phyloP scores from a whole-genome alignment of 371 early-diverging fungal species.

The Apophysomyces elegans region DNA sequence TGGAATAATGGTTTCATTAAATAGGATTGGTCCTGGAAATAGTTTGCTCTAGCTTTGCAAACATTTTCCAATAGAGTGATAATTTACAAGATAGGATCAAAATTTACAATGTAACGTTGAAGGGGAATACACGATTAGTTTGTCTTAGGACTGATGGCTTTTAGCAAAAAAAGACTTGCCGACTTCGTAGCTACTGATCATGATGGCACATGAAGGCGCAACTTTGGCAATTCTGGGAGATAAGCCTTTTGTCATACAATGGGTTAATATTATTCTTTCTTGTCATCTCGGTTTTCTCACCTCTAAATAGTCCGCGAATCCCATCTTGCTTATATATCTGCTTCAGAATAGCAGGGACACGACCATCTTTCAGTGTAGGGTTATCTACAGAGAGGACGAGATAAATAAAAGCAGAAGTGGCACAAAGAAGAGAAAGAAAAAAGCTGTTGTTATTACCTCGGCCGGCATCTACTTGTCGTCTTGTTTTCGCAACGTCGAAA shows the following conservation, averaged over 20 bases:
- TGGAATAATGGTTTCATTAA: too few relatives aligned
- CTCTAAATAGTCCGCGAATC: constrained; percentile 70
- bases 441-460: constrained; percentile 25
- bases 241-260: constrained; percentile 48
- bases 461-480: constrained; percentile 68
- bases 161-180: constrained; percentile 63
- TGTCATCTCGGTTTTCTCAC: constrained; percentile 13
- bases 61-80: not conserved
- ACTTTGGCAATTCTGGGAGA: constrained; percentile 87
- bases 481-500: constrained; percentile 95
- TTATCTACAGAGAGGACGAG: not conserved
- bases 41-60: too few relatives aligned
- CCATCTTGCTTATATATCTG: constrained; percentile 78
- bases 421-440: not conserved
- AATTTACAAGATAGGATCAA: constrained; percentile 4
- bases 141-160: constrained; percentile 11
- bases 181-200: constrained; percentile 87
- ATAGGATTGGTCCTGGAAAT: too few relatives aligned
- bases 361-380: constrained; percentile 22
- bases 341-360: constrained; percentile 37
- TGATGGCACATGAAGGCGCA: constrained; percentile 95
- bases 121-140: not conserved
- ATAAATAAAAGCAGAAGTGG: not conserved
- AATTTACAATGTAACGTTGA: constrained; percentile 6
- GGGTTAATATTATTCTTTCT: not conserved